phyloP scores from a whole-genome alignment of 2,329 filamentous ascomycete genomes.

The Daldinia sp. region DNA sequence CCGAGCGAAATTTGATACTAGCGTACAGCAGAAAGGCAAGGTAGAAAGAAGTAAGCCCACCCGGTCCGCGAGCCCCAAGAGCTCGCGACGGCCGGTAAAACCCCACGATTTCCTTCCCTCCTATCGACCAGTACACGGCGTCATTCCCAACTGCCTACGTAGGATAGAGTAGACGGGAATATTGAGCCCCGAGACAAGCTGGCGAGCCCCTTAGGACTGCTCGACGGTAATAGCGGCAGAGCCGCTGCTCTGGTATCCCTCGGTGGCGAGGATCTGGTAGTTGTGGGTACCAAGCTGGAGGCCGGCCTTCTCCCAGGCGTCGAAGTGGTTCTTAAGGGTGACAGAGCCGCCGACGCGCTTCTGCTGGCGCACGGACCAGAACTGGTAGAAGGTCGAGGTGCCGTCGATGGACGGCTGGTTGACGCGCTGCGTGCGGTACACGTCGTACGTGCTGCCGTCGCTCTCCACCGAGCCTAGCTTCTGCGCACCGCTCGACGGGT shows the following conservation, averaged over 20 bases:
- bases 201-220: slow-evolving; percentile 25
- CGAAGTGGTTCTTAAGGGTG: slow-evolving; percentile 48
- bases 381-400: slow-evolving; percentile 58
- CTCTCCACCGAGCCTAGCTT: slow-evolving; percentile 45
- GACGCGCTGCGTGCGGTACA: slow-evolving; percentile 48
- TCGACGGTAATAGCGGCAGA: slow-evolving; percentile 50
- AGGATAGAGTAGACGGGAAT: not conserved
- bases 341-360: slow-evolving; percentile 56
- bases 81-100: slow-evolving; percentile 9
- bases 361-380: slow-evolving; percentile 58
- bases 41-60: slow-evolving; percentile 1
- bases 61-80: not conserved
- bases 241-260: slow-evolving; percentile 56
- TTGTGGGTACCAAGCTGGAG: slow-evolving; percentile 47
- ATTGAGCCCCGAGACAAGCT: no score
- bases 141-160: not conserved
- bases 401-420: slow-evolving; percentile 55
- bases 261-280: slow-evolving; percentile 49
- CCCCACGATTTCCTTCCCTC: not conserved
- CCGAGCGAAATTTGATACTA: not conserved
- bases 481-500: slow-evolving; percentile 44
- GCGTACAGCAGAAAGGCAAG: slow-evolving; percentile 16
- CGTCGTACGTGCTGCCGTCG: slow-evolving; percentile 48
- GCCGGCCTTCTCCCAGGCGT: slow-evolving; percentile 46
- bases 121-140: not conserved